phyloP scores from a whole-genome alignment of 306 rosid species.

The Ammopiptanthus mongolicus region DNA sequence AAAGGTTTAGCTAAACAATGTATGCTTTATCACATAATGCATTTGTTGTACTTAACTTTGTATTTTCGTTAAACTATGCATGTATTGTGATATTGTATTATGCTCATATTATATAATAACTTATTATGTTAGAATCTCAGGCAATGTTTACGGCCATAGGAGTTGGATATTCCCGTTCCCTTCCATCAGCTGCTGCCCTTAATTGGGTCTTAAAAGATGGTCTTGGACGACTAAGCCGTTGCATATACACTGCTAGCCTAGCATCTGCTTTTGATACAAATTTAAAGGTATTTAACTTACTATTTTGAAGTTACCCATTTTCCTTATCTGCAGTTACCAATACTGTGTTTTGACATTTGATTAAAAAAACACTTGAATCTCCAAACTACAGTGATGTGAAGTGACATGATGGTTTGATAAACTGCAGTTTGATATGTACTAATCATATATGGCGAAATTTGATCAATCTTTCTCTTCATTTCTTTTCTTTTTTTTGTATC shows the following conservation, averaged over 20 bases:
- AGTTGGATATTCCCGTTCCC: conserved; percentile 72
- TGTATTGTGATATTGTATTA: too few species aligned
- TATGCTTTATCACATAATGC: neutral
- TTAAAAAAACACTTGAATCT: neutral
- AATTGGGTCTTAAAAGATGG: conserved; percentile 95
- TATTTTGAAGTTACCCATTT: neutral
- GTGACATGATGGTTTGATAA: conserved; percentile 23
- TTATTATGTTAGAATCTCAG: conserved; percentile 37
- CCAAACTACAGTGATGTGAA: conserved; percentile 12
- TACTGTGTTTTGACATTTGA: conserved; percentile 23
- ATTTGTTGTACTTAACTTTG: conserved; percentile 5
- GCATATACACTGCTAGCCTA: conserved; percentile 81
- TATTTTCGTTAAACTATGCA: neutral
- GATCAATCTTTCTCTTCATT: neutral
- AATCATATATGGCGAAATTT: neutral
- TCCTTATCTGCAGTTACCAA: conserved; percentile 6
- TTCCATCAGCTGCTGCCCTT: conserved; percentile 90
- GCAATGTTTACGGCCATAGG: conserved; percentile 96
- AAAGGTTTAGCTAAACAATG: neutral
- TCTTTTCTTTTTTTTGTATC: neutral
- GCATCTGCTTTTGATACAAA: conserved; percentile 90
- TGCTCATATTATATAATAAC: neutral
- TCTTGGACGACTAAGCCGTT: conserved; percentile 81
- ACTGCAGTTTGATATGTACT: conserved; percentile 21
- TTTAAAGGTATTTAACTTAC: conserved; percentile 57